Conservation (phyloP, 495 filamentous ascomycete species). For the Collariella sp. region DNA sequence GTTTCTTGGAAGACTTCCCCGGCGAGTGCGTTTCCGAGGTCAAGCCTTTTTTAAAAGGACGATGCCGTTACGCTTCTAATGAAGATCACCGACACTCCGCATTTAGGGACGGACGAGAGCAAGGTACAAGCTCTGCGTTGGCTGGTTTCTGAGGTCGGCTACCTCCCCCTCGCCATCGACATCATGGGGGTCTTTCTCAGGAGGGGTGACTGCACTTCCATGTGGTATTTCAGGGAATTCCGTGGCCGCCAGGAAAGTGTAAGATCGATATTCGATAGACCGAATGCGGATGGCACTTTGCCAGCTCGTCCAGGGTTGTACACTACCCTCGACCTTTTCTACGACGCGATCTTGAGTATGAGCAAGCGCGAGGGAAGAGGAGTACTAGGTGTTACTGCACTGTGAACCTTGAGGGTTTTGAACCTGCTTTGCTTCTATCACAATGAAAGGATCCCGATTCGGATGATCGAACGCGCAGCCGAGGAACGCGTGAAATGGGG, state of each 20-base stretch:
- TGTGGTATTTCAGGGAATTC: slow-evolving; percentile 7
- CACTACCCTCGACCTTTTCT: slow-evolving; percentile 13
- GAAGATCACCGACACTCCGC: neutral
- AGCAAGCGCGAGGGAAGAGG: neutral
- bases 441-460: slow-evolving; percentile 9
- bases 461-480: neutral
- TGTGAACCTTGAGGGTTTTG: slow-evolving; percentile 7
- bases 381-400: neutral
- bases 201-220: neutral
- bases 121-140: neutral
- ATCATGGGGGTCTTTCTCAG: slow-evolving; percentile 11
- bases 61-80: slow-evolving; percentile 14
- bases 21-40: slow-evolving; percentile 2
- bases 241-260: neutral
- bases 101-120: neutral
- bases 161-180: slow-evolving; percentile 18
- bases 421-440: slow-evolving; percentile 17
- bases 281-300: neutral
- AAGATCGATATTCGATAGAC: neutral
- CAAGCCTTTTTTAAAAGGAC: slow-evolving; percentile 1
- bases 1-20: neutral
- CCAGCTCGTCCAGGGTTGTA: slow-evolving; percentile 6
- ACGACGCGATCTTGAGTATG: neutral
- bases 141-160: slow-evolving; percentile 12
- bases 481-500: neutral